Conservation (phyloP, 1,284 basidiomycete genomes). For the Inonotus hispidus region DNA sequence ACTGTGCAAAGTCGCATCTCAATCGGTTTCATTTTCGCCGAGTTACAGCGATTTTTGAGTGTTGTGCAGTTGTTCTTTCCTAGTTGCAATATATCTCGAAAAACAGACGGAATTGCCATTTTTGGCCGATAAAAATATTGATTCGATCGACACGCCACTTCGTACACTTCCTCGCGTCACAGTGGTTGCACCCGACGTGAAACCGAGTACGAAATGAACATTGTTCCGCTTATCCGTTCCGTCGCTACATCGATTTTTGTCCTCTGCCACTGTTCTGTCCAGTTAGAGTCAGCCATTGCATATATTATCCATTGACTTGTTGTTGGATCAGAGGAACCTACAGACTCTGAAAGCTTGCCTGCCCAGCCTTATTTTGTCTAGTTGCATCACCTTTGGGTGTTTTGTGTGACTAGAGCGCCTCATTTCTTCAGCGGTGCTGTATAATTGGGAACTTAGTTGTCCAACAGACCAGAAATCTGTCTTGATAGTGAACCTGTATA, state of each 20-base stretch:
- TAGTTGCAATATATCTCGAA: too few species aligned
- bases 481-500: conserved; percentile 1
- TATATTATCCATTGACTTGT: too few species aligned
- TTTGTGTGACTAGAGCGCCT: conserved; percentile 4
- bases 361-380: background rate
- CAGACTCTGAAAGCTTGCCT: background rate
- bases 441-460: background rate
- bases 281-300: background rate
- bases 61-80: too few species aligned
- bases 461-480: conserved; percentile 11
- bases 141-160: too few species aligned
- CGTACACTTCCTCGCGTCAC: too few species aligned
- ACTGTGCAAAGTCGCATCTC: too few species aligned
- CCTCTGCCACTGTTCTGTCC: background rate
- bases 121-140: too few species aligned
- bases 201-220: background rate
- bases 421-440: conserved; percentile 1
- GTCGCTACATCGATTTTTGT: background rate
- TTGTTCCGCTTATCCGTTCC: background rate
- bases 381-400: background rate
- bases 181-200: too few species aligned
- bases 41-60: too few species aligned
- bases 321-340: background rate
- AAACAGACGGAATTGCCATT: too few species aligned
- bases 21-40: too few species aligned